Conservation (phyloP, 441 rosid species). For the Euphorbia corollata region DNA sequence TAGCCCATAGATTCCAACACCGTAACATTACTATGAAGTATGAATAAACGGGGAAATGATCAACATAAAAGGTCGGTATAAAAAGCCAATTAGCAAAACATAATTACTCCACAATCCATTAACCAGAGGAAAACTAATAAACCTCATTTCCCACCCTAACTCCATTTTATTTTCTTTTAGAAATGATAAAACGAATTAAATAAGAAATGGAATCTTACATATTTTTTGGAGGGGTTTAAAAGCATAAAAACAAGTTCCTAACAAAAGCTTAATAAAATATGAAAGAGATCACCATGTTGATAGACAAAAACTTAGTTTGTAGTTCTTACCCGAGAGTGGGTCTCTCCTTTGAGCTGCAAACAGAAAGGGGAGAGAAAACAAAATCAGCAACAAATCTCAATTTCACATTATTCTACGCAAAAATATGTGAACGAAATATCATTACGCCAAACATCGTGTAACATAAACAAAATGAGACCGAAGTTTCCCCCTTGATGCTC, state of each 20-base stretch:
- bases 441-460: neutral
- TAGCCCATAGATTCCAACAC: too few relatives aligned
- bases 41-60: neutral
- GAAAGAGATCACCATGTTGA: neutral
- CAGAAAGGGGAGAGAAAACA: neutral
- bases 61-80: too few relatives aligned
- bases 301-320: slow-evolving; percentile 24
- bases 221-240: neutral
- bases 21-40: neutral
- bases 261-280: neutral
- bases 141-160: neutral
- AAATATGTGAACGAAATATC: neutral
- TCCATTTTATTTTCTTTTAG: neutral
- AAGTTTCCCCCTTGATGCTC: neutral
- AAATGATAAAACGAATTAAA: neutral
- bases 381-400: slow-evolving; percentile 15
- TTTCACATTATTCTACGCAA: neutral
- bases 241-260: neutral
- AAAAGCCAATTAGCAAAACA: too few relatives aligned
- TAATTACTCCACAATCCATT: too few relatives aligned
- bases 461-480: neutral
- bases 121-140: neutral
- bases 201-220: neutral
- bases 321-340: slow-evolving; percentile 95
- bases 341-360: slow-evolving; percentile 98